Percentiles rank a stretch among this genome's conserved stretches.
Evolutionary conservation across 1,139 yeast species (phyloP).

Genomic region (Casaregolazyma suthepensis): DNA sequence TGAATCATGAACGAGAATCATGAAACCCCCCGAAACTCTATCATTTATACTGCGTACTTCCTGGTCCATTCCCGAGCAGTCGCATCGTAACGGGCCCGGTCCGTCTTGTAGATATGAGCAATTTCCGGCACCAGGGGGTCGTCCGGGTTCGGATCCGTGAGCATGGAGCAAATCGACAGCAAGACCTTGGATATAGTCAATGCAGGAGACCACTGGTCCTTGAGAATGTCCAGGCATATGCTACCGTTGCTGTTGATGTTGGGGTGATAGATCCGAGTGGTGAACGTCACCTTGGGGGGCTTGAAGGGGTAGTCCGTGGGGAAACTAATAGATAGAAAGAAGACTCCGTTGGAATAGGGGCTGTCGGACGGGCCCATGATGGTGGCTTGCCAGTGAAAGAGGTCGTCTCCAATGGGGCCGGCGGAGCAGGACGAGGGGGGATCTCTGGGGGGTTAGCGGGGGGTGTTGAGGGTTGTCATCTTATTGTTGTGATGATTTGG

Average conservation of each 20-base stretch:
- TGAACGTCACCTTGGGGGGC: conserved; percentile 89
- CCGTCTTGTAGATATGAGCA: conserved; percentile 94
- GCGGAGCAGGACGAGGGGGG: conserved; percentile 99
- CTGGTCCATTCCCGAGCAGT: conserved; percentile 99
- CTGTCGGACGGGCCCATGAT: conserved; percentile 95
- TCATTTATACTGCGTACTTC: conserved; percentile 78
- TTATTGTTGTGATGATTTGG: neutral
- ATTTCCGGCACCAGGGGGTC: conserved; percentile 99
- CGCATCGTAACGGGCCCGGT: conserved; percentile 89
- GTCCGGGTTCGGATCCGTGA: conserved; percentile 97
- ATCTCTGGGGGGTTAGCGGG: conserved; percentile 49
- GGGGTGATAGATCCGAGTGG: conserved; percentile 87
- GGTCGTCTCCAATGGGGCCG: conserved; percentile 96
- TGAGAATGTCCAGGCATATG: conserved; percentile 77
- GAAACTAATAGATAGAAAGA: conserved; percentile 84
- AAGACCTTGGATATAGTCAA: conserved; percentile 84
- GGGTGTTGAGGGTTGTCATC: neutral
- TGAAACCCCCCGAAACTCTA: no score
- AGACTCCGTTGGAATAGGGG: conserved; percentile 91
- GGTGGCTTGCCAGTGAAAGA: conserved; percentile 96
- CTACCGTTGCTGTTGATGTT: conserved; percentile 85
- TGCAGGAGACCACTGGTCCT: conserved; percentile 91
- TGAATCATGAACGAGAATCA: neutral
- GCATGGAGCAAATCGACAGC: conserved; percentile 79
- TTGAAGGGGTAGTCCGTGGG: conserved; percentile 94